These are phyloP conservation scores for Debaryomyces tyrocola DNA, from an alignment of 805 yeast species.

Conservation along the genomic window DNA sequence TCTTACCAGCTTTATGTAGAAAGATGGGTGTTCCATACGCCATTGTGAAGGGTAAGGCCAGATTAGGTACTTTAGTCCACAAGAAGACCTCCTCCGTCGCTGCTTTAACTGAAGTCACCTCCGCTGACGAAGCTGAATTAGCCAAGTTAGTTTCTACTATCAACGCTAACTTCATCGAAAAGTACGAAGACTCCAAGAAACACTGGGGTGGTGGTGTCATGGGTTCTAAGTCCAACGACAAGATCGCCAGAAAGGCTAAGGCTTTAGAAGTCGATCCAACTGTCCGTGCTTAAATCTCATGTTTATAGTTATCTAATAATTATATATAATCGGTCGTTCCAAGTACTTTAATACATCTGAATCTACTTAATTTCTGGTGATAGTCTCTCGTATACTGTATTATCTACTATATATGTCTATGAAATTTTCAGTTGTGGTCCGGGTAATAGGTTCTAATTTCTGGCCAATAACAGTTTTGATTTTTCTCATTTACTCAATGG, in stretches of 20 bases:
- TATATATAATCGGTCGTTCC: neutral
- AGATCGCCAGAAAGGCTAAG: conserved; percentile 74
- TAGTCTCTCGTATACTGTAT: neutral
- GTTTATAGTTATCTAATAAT: conserved; percentile 2
- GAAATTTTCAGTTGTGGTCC: neutral
- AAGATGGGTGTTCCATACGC: conserved; percentile 99
- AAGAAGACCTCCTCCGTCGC: conserved; percentile 97
- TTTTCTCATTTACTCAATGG: conserved; percentile 21
- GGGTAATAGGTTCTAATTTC: neutral
- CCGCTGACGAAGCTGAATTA: conserved; percentile 94
- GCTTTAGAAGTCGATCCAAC: conserved; percentile 40
- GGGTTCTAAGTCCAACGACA: conserved; percentile 92
- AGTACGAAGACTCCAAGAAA: conserved; percentile 94
- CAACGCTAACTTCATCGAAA: conserved; percentile 89
- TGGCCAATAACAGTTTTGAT: conserved; percentile 26
- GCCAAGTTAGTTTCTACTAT: conserved; percentile 91
- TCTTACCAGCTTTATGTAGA: conserved; percentile 98
- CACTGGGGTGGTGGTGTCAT: conserved; percentile 99
- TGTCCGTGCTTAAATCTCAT: conserved; percentile 6
- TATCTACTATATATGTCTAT: neutral
- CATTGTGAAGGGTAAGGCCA: conserved; percentile 96
- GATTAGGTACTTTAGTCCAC: conserved; percentile 97
- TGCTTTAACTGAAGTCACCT: conserved; percentile 91
- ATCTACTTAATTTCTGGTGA: neutral
- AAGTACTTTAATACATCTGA: neutral